phyloP scores from a whole-genome alignment of 768 basidiomycete genomes.

The Dentipellis sp. region DNA sequence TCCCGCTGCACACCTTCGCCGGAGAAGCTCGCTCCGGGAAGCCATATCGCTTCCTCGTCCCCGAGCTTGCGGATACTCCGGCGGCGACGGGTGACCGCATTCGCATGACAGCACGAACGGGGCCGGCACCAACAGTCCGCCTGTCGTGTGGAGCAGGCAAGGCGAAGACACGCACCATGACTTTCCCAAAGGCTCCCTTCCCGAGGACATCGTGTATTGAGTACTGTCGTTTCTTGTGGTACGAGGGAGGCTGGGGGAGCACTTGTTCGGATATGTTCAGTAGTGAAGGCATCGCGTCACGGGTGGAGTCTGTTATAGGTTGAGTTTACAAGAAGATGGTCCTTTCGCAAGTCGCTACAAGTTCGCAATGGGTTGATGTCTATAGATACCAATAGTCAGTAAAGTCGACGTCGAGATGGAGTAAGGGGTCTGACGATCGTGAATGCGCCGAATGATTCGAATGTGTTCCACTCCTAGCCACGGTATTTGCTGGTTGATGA shows the following conservation, averaged over 20 bases:
- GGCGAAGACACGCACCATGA: constrained; percentile 46
- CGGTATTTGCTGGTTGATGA: no score
- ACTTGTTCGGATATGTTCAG: constrained; percentile 40
- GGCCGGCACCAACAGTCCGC: not conserved
- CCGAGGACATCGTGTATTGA: constrained; percentile 68
- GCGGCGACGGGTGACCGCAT: not conserved
- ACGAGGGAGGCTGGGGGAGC: constrained; percentile 78
- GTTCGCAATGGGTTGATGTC: no score
- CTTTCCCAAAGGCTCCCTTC: constrained; percentile 84
- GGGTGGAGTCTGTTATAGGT: not conserved
- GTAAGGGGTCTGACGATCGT: no score
- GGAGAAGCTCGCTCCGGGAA: not conserved
- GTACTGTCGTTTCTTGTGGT: constrained; percentile 78
- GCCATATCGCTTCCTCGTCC: no score
- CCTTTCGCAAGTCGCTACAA: no score
- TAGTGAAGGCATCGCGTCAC: constrained; percentile 2
- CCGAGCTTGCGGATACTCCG: not conserved
- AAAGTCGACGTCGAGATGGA: no score
- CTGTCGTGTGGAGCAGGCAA: not conserved
- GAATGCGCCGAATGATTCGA: no score
- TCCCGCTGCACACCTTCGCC: not conserved
- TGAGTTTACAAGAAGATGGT: no score
- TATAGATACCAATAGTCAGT: no score
- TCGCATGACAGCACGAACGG: not conserved
- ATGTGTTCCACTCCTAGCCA: no score